Evolutionary conservation across 495 filamentous ascomycete species (phyloP).

Genomic region (Hypoxylon perforatum): DNA sequence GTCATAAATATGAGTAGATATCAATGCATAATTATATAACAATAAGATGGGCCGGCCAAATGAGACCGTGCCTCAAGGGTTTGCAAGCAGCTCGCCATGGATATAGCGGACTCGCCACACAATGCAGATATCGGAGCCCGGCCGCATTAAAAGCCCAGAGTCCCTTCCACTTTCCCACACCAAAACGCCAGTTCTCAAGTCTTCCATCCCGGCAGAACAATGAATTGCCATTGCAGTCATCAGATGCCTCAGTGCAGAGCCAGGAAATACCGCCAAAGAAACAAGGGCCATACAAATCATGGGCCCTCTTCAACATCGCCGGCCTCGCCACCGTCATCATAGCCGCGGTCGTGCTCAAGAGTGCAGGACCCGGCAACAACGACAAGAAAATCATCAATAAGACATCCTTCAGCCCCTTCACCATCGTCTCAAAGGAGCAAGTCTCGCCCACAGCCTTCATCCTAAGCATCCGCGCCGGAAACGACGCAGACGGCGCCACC

Average conservation of each 20-base stretch:
- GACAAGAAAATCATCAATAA: constrained; percentile 53
- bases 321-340: constrained; percentile 19
- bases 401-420: constrained; percentile 68
- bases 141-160: no score
- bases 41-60: constrained; percentile 39
- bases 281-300: not conserved
- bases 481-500: constrained; percentile 9
- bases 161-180: not conserved
- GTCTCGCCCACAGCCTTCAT: constrained; percentile 82
- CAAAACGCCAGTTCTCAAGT: constrained; percentile 6
- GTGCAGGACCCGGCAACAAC: not conserved
- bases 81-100: constrained; percentile 5
- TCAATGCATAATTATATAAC: constrained; percentile 29
- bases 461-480: constrained; percentile 68
- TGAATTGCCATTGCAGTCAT: not conserved
- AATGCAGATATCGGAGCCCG: no score
- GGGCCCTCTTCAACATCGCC: constrained; percentile 27
- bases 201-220: constrained; percentile 2
- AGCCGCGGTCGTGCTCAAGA: constrained; percentile 8
- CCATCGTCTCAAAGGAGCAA: constrained; percentile 70
- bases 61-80: constrained; percentile 16
- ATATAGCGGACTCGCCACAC: not conserved
- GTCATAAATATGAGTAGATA: constrained; percentile 21
- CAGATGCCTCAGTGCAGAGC: not conserved
- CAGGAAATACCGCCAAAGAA: not conserved